Conservation (phyloP, 2,329 filamentous ascomycete species). For the Dactylonectria macrodidyma region DNA sequence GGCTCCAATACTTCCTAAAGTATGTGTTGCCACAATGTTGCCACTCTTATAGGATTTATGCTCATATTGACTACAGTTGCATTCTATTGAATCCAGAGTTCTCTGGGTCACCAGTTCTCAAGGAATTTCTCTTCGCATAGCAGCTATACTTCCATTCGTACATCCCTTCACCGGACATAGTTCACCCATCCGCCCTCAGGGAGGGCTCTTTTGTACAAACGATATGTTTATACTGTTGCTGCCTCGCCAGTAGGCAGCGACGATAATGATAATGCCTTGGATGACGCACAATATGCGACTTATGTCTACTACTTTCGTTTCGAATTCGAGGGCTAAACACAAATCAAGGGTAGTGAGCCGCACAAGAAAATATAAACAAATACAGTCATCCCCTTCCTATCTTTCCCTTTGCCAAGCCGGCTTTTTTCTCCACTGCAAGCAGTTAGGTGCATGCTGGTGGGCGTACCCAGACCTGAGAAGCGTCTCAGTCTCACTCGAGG, state of each 20-base stretch:
- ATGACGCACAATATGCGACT: constrained; percentile 32
- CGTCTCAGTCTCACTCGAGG: background rate
- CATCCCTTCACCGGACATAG: constrained; percentile 41
- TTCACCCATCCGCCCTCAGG: constrained; percentile 31
- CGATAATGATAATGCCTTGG: constrained; percentile 49
- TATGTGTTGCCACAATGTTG: constrained; percentile 55
- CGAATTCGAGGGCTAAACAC: constrained; percentile 19
- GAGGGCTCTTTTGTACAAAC: constrained; percentile 44
- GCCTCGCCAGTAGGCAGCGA: constrained; percentile 32
- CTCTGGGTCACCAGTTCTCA: constrained; percentile 89
- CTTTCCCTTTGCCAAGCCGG: constrained; percentile 27
- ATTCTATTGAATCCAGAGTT: constrained; percentile 95
- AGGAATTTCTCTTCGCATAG: constrained; percentile 87
- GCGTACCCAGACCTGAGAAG: background rate
- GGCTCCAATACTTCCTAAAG: constrained; percentile 95
- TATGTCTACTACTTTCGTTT: background rate
- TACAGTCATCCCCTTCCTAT: background rate
- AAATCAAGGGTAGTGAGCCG: constrained; percentile 20
- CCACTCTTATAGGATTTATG: background rate
- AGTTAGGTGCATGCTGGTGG: background rate
- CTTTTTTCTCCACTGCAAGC: constrained; percentile 9
- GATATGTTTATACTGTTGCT: constrained; percentile 33
- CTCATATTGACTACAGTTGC: constrained; percentile 71
- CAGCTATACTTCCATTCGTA: constrained; percentile 23
- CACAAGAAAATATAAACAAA: constrained; percentile 4